Conservation (phyloP, 306 rosid species). For the Echinosophora koreensis region DNA sequence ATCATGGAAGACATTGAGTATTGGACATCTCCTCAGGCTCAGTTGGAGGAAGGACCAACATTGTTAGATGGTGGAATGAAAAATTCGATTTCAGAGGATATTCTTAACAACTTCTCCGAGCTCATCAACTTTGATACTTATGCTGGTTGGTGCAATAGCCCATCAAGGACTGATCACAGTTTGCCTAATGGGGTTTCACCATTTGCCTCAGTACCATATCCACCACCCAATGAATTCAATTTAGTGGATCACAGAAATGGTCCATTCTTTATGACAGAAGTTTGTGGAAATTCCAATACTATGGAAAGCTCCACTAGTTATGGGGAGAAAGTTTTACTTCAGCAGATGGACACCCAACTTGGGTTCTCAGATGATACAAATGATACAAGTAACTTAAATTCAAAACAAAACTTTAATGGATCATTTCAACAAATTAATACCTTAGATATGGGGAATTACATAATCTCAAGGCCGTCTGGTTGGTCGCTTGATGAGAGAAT, state of each 20-base stretch:
- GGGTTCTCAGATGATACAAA: constrained; percentile 50
- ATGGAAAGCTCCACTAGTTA: constrained; percentile 48
- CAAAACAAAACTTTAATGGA: constrained; percentile 44
- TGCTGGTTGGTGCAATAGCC: constrained; percentile 78
- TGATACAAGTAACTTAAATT: constrained; percentile 46
- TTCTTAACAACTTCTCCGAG: constrained; percentile 65
- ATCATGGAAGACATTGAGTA: constrained; percentile 62
- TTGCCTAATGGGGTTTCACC: constrained; percentile 60
- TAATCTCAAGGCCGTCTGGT: constrained; percentile 58
- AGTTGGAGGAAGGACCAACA: constrained; percentile 60
- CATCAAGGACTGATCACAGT: constrained; percentile 54
- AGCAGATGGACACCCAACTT: constrained; percentile 59
- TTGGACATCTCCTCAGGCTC: constrained; percentile 56
- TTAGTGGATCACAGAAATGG: constrained; percentile 55
- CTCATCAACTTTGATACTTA: constrained; percentile 73
- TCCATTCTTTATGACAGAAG: constrained; percentile 52
- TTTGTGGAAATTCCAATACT: constrained; percentile 52
- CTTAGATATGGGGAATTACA: constrained; percentile 44
- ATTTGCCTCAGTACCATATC: constrained; percentile 49
- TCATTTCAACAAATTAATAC: constrained; percentile 48
- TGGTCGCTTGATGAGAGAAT: constrained; percentile 89
- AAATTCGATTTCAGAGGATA: constrained; percentile 60
- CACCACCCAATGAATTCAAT: constrained; percentile 57
- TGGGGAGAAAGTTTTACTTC: constrained; percentile 60
- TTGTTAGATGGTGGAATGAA: constrained; percentile 59